Base-by-base conservation (phyloP, 2,329 filamentous ascomycete genomes). In the Sclerotinia sclerotiorum region DNA sequence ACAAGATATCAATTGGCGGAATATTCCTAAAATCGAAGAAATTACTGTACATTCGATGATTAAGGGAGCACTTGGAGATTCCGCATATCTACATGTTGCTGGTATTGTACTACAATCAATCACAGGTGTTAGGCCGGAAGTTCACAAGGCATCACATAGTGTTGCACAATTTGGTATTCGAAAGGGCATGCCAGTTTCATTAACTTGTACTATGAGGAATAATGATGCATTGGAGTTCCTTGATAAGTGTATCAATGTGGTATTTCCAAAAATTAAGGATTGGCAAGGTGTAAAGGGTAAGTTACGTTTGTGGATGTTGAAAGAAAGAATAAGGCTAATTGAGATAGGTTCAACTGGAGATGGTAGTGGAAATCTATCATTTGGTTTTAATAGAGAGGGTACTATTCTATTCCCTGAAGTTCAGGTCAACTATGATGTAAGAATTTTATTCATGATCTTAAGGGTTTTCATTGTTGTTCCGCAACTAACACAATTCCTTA, bases 201-300 rank as follows among this genome's bases (percentile, higher is more conserved):
- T 91, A 73, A 97, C 94, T 77, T 88, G 87, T 62, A 90, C 91
- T 35, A 81, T 99, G 71, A 83, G 84, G 68, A 93, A 92, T 42
- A 90, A 95, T 78, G 86, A 90, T 69, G 95, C 96, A 76, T 91
- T 92, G 71, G 90, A 97, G 79, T 97, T 99, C 79, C 78, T 99
- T 56, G 91, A 94, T 76, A 97, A 97, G 82, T 83, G 93, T 73
- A 84, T 98, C 67, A 93, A 97, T 78, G 83, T 98, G 11, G 94
- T 99, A 7, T 85, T 98, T 78, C 95, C 95, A 51, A 91, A 89
- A 77, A 96, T 99, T 80, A 99, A 98, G 84, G 95, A 99, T 74
- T 99, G 93, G 91, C 87, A 87, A 68, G 95, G 95, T 69, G 83
- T 91, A n/a, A 86, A 86, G 74, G 88, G 88, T 61, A 72, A 60